Conservation (phyloP, 106 monocot species). For the Allium cepa region DNA sequence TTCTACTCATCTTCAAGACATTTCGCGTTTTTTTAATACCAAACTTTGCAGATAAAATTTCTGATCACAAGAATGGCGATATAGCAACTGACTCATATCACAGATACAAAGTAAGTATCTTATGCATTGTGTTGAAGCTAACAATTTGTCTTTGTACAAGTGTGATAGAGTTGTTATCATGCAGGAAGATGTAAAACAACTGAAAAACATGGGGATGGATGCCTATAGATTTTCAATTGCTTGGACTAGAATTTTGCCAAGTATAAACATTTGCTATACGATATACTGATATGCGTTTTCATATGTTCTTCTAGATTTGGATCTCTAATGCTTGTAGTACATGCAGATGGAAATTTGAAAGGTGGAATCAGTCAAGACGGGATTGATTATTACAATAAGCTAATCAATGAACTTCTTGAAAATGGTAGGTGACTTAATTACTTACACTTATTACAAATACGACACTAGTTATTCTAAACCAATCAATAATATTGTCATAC, state of each 20-base stretch:
- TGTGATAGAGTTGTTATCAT: not conserved
- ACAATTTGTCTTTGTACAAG: not conserved
- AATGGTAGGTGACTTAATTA: not conserved
- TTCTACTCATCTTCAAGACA: too few species aligned
- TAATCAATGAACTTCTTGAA: not conserved
- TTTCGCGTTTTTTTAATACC: too few species aligned
- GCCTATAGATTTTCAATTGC: conserved; percentile 91
- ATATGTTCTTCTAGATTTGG: not conserved
- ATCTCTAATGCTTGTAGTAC: not conserved
- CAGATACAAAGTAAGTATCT: not conserved
- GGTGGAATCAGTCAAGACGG: not conserved
- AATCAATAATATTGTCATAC: not conserved
- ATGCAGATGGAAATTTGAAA: not conserved
- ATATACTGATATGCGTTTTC: not conserved
- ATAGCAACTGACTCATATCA: not conserved
- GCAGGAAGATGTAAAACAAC: conserved; percentile 84
- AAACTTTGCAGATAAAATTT: not conserved
- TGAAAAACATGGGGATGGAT: conserved; percentile 88
- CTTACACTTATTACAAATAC: not conserved
- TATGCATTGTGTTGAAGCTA: not conserved
- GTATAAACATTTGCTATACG: conserved; percentile 18
- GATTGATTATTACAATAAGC: not conserved
- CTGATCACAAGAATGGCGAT: not conserved
- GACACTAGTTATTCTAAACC: not conserved
- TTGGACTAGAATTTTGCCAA: conserved; percentile 73